A percentile compares a stretch with the other conserved stretches of the same genome.
Conservation (phyloP, 805 yeast species). For the Candida gorgasii region DNA sequence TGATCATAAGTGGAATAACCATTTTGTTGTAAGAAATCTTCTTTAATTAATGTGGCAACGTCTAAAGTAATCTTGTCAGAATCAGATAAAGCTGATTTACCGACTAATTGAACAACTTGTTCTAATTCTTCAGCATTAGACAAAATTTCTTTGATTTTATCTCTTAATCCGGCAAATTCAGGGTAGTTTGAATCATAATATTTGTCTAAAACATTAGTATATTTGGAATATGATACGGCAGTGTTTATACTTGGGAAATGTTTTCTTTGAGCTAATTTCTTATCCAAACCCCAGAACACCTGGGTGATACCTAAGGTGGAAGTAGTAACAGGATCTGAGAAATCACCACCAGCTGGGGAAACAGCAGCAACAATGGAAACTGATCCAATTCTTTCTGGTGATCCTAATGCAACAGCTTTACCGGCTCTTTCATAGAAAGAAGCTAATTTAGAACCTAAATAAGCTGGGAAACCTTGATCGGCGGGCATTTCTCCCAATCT, state of each 20-base stretch:
- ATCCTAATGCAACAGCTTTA: constrained; percentile 90
- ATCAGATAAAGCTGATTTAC: constrained; percentile 96
- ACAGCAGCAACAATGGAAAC: constrained; percentile 99
- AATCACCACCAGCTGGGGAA: constrained; percentile 99
- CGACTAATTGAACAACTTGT: constrained; percentile 98
- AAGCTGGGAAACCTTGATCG: constrained; percentile 99
- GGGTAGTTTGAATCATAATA: constrained; percentile 86
- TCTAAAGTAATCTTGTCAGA: constrained; percentile 95
- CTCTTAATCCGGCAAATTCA: constrained; percentile 88
- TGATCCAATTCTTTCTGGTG: constrained; percentile 95
- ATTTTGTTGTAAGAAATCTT: constrained; percentile 98
- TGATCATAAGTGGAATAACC: constrained; percentile 98
- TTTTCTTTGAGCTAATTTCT: constrained; percentile 98
- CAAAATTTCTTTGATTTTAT: constrained; percentile 88
- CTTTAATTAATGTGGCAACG: constrained; percentile 87
- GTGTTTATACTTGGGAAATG: constrained; percentile 99
- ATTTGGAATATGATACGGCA: constrained; percentile 93
- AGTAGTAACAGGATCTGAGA: constrained; percentile 99
- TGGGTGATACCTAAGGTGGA: constrained; percentile 99
- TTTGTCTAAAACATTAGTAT: constrained; percentile 81
- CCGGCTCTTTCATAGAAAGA: constrained; percentile 99
- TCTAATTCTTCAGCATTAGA: constrained; percentile 98
- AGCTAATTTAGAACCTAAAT: constrained; percentile 97
- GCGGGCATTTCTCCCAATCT: constrained; percentile 99
- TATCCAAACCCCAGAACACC: constrained; percentile 99